Evolutionary conservation across 257 asterid genomes (phyloP), one percentile per base, ranked within the genome.

Genomic region (Asclepias syriaca): DNA sequence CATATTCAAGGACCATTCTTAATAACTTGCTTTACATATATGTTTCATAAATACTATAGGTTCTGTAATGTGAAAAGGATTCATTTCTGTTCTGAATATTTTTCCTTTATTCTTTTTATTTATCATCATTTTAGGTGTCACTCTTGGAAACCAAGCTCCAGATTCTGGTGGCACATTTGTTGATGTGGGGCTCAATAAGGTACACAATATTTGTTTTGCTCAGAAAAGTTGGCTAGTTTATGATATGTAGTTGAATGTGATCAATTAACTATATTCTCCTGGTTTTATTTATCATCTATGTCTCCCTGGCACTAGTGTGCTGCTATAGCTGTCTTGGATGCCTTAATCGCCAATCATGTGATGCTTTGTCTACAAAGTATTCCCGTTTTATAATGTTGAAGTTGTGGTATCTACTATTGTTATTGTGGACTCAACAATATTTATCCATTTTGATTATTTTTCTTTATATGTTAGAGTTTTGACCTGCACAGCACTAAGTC

Each of bases 111-210:
- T 49, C 43, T 32, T 50, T 40, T 40, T 22, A 48, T 39, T 49
- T 40, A 39, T 50, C 4, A 32, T 29, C 57, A 69, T 64, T 80
- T 49, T 73, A 92, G 97, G 99, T 72, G 81, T 95, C 88, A 83
- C 98, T 32, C 73, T 81, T 61, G 87, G 86, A 74, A 81, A 83
- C 48, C 77, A 46, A 48, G 79, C 79, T 71, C 80, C 69, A 56
- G 83, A 81, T 72, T 81, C 88, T 55, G 76, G 55, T 1, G 87
- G 95, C 43, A 87, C 94, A 12, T 92, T 83, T 77, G 97, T 95
- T 71, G 98, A 95, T 55, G 96, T 95, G 72, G 99, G 97, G 77
- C 97, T 95, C 39, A 90, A 81, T 77, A 95, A 86, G 98, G 99
- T 92, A 85, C 60, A n/a, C 37, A 21, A 37, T 37, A 4, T 14